A percentile compares a stretch with the other conserved stretches of the same genome.
Conservation (phyloP, 1,139 yeast species). For the Magnusiomyces sp. region DNA sequence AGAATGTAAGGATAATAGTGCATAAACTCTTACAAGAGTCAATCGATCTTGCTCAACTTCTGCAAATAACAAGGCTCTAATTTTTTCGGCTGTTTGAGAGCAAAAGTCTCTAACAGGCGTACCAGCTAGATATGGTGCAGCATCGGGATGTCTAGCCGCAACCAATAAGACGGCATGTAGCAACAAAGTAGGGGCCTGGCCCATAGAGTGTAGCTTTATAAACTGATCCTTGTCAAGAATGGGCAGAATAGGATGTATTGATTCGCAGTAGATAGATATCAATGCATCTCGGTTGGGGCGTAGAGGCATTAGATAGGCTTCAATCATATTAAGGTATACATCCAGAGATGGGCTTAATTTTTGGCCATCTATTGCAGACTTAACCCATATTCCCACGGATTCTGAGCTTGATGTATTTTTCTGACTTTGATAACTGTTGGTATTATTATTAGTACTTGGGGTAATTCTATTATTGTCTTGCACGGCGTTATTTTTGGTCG, state of each 20-base stretch:
- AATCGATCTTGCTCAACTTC: slow-evolving; percentile 38
- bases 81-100: slow-evolving; percentile 30
- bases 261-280: slow-evolving; percentile 32
- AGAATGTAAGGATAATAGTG: slow-evolving; percentile 26
- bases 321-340: slow-evolving; percentile 31
- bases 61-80: slow-evolving; percentile 37
- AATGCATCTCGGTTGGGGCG: slow-evolving; percentile 31
- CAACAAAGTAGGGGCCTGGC: slow-evolving; percentile 35
- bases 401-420: slow-evolving; percentile 12
- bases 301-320: slow-evolving; percentile 35
- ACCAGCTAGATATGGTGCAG: slow-evolving; percentile 28
- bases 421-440: too few relatives aligned
- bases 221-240: slow-evolving; percentile 33
- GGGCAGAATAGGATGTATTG: slow-evolving; percentile 35
- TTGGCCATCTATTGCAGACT: slow-evolving; percentile 25
- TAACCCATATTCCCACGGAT: slow-evolving; percentile 33
- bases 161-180: slow-evolving; percentile 35
- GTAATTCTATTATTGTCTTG: neutral
- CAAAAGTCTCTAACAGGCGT: slow-evolving; percentile 32
- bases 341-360: slow-evolving; percentile 28
- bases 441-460: neutral
- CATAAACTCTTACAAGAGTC: slow-evolving; percentile 33
- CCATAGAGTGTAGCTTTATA: slow-evolving; percentile 30
- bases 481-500: neutral
- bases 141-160: slow-evolving; percentile 35